Percentiles rank a stretch among this genome's conserved stretches.
phyloP scores from a whole-genome alignment of 768 basidiomycete species.

The Terana coerulea region DNA sequence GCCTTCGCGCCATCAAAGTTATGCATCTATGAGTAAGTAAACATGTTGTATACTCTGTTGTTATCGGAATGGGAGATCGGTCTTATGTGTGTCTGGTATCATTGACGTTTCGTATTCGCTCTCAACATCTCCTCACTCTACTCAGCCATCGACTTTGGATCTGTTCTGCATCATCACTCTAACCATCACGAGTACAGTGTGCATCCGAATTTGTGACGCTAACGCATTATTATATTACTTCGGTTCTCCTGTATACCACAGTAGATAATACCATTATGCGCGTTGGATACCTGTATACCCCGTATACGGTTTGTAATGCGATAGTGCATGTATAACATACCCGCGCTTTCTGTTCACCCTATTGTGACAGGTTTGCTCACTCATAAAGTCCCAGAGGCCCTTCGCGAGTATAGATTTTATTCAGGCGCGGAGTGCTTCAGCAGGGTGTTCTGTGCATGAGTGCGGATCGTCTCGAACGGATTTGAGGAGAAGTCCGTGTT shows the following conservation, averaged over 20 bases:
- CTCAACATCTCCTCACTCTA: not conserved
- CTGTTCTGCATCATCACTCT: not conserved
- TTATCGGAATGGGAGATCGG: not conserved
- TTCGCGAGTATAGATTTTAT: not conserved
- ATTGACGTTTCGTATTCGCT: not conserved
- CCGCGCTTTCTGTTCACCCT: not conserved
- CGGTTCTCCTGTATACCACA: slow-evolving; percentile 8
- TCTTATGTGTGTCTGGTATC: not conserved
- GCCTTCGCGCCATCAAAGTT: not conserved
- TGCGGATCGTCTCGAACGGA: slow-evolving; percentile 77
- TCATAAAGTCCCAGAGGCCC: not conserved
- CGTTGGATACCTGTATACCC: slow-evolving; percentile 10
- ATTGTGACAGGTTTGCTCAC: not conserved
- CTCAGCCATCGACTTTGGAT: not conserved
- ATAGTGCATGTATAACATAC: not conserved
- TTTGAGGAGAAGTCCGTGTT: slow-evolving; percentile 62
- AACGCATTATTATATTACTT: slow-evolving; percentile 6
- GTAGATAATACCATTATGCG: slow-evolving; percentile 10
- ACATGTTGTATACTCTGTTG: slow-evolving; percentile 3
- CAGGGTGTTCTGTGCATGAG: slow-evolving; percentile 76
- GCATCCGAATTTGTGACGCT: not conserved
- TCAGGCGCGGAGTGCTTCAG: slow-evolving; percentile 41
- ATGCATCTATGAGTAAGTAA: slow-evolving; percentile 6
- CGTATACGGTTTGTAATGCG: not conserved
- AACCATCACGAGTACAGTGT: not conserved